Conservation (phyloP, 345 rosid species). For the Linum tenue region DNA sequence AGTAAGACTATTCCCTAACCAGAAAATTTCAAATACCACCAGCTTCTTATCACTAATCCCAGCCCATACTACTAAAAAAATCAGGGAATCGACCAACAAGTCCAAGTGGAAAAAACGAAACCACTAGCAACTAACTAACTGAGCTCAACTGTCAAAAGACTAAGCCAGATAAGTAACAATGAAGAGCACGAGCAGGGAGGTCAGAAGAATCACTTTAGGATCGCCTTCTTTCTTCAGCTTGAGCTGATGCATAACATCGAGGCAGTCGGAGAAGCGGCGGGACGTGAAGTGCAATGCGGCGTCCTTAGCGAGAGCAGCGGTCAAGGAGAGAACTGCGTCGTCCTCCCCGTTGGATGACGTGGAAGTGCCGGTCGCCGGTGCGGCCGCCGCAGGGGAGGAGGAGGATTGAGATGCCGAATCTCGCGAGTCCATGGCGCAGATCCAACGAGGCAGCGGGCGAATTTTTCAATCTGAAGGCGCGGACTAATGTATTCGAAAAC, state of each 20-base stretch:
- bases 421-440: conserved; percentile 25
- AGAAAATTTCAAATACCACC: not conserved
- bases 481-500: no score
- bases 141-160: not conserved
- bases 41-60: not conserved
- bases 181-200: not conserved
- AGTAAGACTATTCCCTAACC: not conserved
- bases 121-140: not conserved
- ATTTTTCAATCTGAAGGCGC: no score
- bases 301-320: conserved; percentile 58
- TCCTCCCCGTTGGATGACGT: conserved; percentile 10
- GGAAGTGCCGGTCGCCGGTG: conserved; percentile 1
- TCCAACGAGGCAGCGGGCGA: conserved; percentile 7
- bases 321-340: conserved; percentile 17
- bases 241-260: conserved; percentile 57
- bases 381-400: conserved; percentile 1
- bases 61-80: not conserved
- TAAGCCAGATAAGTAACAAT: not conserved
- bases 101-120: not conserved
- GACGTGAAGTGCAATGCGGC: conserved; percentile 70
- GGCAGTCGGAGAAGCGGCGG: conserved; percentile 57
- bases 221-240: conserved; percentile 54
- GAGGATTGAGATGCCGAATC: conserved; percentile 17
- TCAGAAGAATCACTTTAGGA: conserved; percentile 50
- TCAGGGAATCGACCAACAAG: not conserved